These are phyloP conservation scores for Tetrahymena malaccensis DNA, from an alignment of 73 alveolate genomes.

Conservation along the genomic window DNA sequence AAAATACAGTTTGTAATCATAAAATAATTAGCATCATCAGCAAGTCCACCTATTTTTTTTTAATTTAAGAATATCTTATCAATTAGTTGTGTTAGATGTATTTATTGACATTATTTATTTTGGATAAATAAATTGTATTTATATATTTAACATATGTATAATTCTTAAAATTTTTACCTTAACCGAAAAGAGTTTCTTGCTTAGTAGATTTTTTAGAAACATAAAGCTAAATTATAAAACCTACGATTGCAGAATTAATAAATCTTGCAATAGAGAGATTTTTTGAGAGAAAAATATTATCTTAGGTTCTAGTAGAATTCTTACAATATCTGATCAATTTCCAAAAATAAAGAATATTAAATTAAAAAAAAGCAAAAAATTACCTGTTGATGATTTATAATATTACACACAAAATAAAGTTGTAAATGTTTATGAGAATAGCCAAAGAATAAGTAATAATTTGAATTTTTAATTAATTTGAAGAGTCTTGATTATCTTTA, in stretches of 20 bases:
- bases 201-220: background rate
- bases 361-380: background rate
- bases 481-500: background rate
- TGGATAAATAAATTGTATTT: no score
- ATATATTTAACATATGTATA: no score
- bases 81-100: no score
- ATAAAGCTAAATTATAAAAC: background rate
- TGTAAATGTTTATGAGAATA: background rate
- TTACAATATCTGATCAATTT: background rate
- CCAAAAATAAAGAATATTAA: no score
- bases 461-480: background rate
- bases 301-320: background rate
- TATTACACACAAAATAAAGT: background rate
- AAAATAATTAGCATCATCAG: background rate
- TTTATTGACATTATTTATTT: no score
- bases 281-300: background rate
- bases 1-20: background rate
- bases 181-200: background rate
- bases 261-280: background rate
- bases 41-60: background rate
- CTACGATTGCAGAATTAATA: background rate
- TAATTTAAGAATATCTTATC: background rate
- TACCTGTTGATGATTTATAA: background rate
- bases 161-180: no score
- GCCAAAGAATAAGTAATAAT: background rate